Percentiles rank a stretch among this genome's conserved stretches.
phyloP scores from a whole-genome alignment of 176 grass and related monocot genomes.

The Dactylis glomerata region DNA sequence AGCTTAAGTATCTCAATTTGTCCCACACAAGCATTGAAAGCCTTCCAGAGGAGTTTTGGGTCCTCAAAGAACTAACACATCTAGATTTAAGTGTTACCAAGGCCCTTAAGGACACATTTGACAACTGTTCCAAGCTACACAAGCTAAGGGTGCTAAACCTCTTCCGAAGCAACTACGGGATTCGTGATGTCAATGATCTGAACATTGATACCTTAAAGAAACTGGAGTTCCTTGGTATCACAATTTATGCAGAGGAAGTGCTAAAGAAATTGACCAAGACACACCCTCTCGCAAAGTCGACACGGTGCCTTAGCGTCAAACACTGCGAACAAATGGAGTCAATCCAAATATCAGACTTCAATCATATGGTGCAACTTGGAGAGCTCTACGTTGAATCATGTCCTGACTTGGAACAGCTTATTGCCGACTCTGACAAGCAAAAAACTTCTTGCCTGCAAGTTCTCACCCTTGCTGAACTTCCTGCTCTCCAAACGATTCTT shows the following conservation, averaged over 20 bases:
- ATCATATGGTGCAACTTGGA: conserved; percentile 45
- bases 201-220: conserved; percentile 46
- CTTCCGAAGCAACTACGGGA: conserved; percentile 57
- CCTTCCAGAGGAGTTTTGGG: conserved; percentile 48
- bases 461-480: conserved; percentile 49
- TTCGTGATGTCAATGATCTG: conserved; percentile 39
- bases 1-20: conserved; percentile 54
- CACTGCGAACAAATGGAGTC: conserved; percentile 41
- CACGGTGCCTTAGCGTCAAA: conserved; percentile 42
- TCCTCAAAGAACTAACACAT: conserved; percentile 45
- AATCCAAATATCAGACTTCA: conserved; percentile 49
- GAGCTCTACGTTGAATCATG: conserved; percentile 64
- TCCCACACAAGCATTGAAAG: conserved; percentile 39
- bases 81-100: conserved; percentile 54
- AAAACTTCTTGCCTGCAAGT: conserved; percentile 33
- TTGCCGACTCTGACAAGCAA: conserved; percentile 16
- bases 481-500: conserved; percentile 34
- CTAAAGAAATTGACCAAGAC: conserved; percentile 49
- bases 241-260: conserved; percentile 60
- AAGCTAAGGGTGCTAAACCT: conserved; percentile 58
- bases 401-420: conserved; percentile 41
- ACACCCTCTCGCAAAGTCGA: conserved; percentile 61
- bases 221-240: conserved; percentile 52
- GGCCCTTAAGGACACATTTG: conserved; percentile 31
- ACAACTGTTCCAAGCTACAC: conserved; percentile 56